Conservation (phyloP, 257 asterid species). For the Plantago major region DNA sequence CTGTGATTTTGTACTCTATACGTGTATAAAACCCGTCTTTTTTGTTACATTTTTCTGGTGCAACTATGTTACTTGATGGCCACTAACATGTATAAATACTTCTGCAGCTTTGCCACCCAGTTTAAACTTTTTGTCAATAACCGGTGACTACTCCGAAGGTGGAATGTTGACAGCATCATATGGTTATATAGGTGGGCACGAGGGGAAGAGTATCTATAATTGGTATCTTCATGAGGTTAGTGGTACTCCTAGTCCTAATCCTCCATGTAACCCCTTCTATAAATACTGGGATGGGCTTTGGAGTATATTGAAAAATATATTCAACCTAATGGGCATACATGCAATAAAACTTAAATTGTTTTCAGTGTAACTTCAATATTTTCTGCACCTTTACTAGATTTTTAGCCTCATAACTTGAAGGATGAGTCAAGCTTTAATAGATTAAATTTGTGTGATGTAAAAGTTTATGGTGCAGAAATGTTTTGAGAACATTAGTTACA, state of each 20-base stretch:
- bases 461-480: not conserved
- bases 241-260: conserved; percentile 6
- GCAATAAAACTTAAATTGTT: too few species aligned
- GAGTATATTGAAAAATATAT: too few species aligned
- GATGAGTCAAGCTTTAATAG: conserved; percentile 1
- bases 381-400: not conserved
- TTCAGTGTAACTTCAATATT: too few species aligned
- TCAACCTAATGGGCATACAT: too few species aligned
- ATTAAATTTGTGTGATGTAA: conserved; percentile 1
- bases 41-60: not conserved
- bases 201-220: conserved; percentile 79
- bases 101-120: conserved; percentile 93
- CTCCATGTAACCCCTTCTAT: conserved; percentile 3
- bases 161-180: conserved; percentile 88
- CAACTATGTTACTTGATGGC: not conserved
- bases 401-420: conserved; percentile 10
- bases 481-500: too few species aligned
- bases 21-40: too few species aligned
- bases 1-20: too few species aligned
- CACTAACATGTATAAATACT: conserved; percentile 14
- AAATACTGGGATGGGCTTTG: conserved; percentile 1
- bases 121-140: conserved; percentile 82
- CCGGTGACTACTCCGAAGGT: conserved; percentile 84
- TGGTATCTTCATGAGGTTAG: conserved; percentile 92
- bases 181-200: conserved; percentile 97